Evolutionary conservation across 2,329 filamentous ascomycete genomes (phyloP).

Genomic region (Westerdykella sp.): DNA sequence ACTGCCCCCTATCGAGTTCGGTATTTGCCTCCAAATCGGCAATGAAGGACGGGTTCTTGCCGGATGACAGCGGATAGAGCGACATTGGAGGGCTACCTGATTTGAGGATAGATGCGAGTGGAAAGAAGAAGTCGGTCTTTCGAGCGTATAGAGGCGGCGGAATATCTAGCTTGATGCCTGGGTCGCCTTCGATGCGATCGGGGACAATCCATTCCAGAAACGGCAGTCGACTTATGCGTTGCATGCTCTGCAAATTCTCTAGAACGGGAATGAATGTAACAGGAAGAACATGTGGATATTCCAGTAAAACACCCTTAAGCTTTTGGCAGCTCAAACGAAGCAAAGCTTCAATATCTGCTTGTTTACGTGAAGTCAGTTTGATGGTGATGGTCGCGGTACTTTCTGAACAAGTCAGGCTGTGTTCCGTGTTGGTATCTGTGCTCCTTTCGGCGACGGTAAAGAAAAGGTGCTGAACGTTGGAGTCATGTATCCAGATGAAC

Average conservation of each 20-base stretch:
- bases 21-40: constrained; percentile 14
- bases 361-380: too few species aligned
- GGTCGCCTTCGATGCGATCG: neutral
- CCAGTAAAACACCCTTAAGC: constrained; percentile 9
- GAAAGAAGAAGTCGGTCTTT: constrained; percentile 46
- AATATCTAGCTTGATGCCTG: constrained; percentile 18
- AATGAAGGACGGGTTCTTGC: too few species aligned
- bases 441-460: neutral
- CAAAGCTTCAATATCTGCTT: neutral
- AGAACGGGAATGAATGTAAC: constrained; percentile 28
- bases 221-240: constrained; percentile 17
- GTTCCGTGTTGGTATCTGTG: neutral
- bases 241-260: constrained; percentile 20
- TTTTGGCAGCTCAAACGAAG: neutral
- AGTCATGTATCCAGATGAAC: neutral
- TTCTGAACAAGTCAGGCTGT: neutral
- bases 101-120: constrained; percentile 29
- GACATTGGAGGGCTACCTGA: constrained; percentile 7
- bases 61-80: constrained; percentile 20
- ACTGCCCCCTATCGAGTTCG: constrained; percentile 45
- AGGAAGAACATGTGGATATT: constrained; percentile 24
- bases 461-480: neutral
- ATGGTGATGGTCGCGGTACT: neutral
- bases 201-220: constrained; percentile 10
- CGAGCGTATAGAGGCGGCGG: constrained; percentile 49